These are phyloP conservation scores for Lonicera japonica DNA, from an alignment of 129 eudicot genomes.

Conservation along the genomic window DNA sequence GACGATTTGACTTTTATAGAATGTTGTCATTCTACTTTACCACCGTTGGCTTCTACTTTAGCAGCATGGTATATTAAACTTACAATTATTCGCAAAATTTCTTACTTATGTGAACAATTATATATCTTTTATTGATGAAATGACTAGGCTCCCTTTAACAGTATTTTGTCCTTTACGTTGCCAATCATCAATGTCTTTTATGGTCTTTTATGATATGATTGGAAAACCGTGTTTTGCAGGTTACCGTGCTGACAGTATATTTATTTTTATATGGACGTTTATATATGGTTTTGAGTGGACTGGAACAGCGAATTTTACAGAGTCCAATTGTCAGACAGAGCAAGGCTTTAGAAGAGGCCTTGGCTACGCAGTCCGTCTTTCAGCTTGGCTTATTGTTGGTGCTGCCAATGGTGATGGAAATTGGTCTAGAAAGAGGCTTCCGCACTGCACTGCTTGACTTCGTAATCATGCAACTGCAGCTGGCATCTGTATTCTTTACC, in stretches of 20 bases:
- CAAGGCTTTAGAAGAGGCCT: conserved; percentile 58
- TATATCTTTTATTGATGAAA: too few relatives aligned
- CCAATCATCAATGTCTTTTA: too few relatives aligned
- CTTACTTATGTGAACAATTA: not conserved
- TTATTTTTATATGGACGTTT: conserved; percentile 69
- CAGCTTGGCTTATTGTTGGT: conserved; percentile 74
- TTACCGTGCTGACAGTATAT: conserved; percentile 76
- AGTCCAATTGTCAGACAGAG: conserved; percentile 31
- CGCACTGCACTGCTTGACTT: conserved; percentile 81
- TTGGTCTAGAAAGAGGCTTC: conserved; percentile 83
- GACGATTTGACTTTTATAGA: conserved; percentile 82
- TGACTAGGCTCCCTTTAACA: too few relatives aligned
- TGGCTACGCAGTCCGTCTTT: conserved; percentile 71
- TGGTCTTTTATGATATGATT: not conserved
- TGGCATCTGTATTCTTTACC: conserved; percentile 85
- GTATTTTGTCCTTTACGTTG: too few relatives aligned
- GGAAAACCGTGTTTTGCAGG: conserved; percentile 32
- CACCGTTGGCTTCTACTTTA: conserved; percentile 91
- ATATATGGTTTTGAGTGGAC: conserved; percentile 83
- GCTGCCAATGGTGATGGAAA: conserved; percentile 96
- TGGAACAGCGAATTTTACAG: conserved; percentile 58
- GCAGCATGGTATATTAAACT: conserved; percentile 70
- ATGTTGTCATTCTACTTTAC: conserved; percentile 92
- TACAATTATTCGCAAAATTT: not conserved
- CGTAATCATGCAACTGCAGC: conserved; percentile 83